Conservation (phyloP, 176 grass and related monocot species). For the Bromus sterilis region DNA sequence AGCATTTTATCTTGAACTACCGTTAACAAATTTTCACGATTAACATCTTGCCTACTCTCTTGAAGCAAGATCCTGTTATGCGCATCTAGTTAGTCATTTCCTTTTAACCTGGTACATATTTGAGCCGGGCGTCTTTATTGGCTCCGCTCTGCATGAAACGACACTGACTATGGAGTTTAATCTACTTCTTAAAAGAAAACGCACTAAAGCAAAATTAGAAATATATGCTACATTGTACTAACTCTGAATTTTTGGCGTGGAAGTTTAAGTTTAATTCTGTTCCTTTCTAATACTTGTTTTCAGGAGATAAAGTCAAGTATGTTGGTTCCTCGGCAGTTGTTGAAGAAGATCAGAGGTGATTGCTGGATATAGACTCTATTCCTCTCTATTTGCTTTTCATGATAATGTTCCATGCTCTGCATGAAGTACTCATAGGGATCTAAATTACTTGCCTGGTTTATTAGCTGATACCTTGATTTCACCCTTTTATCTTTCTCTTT, state of each 20-base stretch:
- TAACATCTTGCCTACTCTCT: background rate
- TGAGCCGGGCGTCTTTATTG: background rate
- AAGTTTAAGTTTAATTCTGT: slow-evolving; percentile 8
- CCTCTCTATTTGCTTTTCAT: background rate
- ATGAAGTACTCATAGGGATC: too few relatives aligned
- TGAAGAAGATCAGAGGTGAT: slow-evolving; percentile 67
- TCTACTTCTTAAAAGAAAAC: background rate
- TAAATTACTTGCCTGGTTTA: too few relatives aligned
- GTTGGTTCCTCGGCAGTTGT: slow-evolving; percentile 25
- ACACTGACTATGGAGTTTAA: background rate
- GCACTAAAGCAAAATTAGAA: slow-evolving; percentile 12
- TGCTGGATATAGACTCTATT: slow-evolving; percentile 20
- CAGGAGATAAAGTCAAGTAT: slow-evolving; percentile 93
- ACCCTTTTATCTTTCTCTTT: background rate
- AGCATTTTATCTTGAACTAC: background rate
- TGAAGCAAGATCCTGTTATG: background rate
- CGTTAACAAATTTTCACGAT: background rate
- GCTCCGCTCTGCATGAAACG: background rate
- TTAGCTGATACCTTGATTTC: background rate
- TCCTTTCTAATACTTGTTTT: slow-evolving; percentile 30
- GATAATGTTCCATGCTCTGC: background rate
- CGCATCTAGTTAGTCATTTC: background rate
- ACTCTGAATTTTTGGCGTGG: background rate
- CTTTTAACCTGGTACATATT: background rate
- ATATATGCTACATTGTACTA: background rate